Conservation (phyloP, 768 basidiomycete genomes). For the Boletus speciosus region DNA sequence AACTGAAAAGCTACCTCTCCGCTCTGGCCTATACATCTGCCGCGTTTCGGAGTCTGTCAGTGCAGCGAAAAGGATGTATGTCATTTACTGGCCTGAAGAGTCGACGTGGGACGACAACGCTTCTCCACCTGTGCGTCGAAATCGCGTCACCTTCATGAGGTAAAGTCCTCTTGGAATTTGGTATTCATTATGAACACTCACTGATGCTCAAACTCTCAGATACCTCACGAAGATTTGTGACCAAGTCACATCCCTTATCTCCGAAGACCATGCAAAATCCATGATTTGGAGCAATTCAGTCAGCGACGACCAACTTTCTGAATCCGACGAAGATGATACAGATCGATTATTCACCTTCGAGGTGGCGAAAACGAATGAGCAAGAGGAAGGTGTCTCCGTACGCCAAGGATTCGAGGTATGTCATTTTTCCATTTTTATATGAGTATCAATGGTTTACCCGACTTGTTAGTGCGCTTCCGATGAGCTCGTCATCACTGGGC, state of each 20-base stretch:
- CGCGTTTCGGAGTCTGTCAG: slow-evolving; percentile 12
- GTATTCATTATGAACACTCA: neutral
- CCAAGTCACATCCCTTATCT: slow-evolving; percentile 48
- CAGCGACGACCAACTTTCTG: slow-evolving; percentile 21
- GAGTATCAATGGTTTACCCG: neutral
- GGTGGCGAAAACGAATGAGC: slow-evolving; percentile 54
- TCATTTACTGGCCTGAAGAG: slow-evolving; percentile 63
- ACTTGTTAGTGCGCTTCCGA: slow-evolving; percentile 17
- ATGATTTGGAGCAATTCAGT: slow-evolving; percentile 42
- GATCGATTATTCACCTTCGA: slow-evolving; percentile 56
- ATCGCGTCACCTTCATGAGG: slow-evolving; percentile 62
- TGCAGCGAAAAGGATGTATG: slow-evolving; percentile 33
- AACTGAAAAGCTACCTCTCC: slow-evolving; percentile 27
- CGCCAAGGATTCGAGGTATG: slow-evolving; percentile 47
- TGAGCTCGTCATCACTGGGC: slow-evolving; percentile 11
- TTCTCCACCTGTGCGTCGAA: slow-evolving; percentile 43
- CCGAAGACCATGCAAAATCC: slow-evolving; percentile 41
- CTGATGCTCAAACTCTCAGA: slow-evolving; percentile 26
- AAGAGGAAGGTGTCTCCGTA: slow-evolving; percentile 47
- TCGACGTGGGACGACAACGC: slow-evolving; percentile 55
- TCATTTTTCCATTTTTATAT: neutral
- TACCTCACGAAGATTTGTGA: slow-evolving; percentile 59
- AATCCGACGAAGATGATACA: slow-evolving; percentile 37
- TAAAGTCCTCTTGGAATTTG: slow-evolving; percentile 13
- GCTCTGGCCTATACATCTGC: slow-evolving; percentile 51